Percentiles rank a stretch among this genome's conserved stretches.
Evolutionary conservation across 1,139 yeast species (phyloP).

Genomic region (Geotrichum phurueaensis): DNA sequence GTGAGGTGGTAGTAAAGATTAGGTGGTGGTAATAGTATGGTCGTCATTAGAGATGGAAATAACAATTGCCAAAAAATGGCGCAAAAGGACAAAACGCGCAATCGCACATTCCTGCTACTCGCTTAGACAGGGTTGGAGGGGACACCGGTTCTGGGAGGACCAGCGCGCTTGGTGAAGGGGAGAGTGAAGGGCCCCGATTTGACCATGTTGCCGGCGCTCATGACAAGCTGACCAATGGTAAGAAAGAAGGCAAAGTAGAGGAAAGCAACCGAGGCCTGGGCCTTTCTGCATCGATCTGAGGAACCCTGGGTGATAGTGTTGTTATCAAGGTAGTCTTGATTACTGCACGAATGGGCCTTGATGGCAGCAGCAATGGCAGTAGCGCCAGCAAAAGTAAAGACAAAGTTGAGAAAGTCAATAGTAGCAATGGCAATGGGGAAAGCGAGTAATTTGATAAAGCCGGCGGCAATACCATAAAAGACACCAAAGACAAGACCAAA

Average conservation of each 20-base stretch:
- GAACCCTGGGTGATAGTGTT: conserved; percentile 75
- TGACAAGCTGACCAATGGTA: conserved; percentile 61
- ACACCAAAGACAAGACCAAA: conserved; percentile 78
- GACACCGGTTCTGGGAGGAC: conserved; percentile 68
- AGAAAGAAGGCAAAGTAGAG: conserved; percentile 77
- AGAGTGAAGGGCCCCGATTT: conserved; percentile 72
- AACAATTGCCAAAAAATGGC: too few relatives aligned
- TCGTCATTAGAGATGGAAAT: neutral
- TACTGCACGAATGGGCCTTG: conserved; percentile 77
- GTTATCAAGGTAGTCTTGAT: conserved; percentile 53
- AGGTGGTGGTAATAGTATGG: neutral
- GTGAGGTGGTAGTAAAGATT: neutral
- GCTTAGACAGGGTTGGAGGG: conserved; percentile 63
- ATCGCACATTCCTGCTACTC: conserved; percentile 40
- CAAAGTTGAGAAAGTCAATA: conserved; percentile 80
- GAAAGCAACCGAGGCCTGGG: conserved; percentile 89
- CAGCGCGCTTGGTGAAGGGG: conserved; percentile 41
- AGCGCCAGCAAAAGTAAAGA: conserved; percentile 91
- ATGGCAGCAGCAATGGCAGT: conserved; percentile 89
- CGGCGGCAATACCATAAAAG: conserved; percentile 72
- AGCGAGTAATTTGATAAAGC: conserved; percentile 71
- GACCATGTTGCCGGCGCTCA: conserved; percentile 53
- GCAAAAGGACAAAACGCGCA: too few relatives aligned
- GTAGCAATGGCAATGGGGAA: conserved; percentile 74
- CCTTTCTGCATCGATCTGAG: conserved; percentile 82